These are phyloP conservation scores for Mortierella polycephala DNA, from an alignment of 371 early-diverging fungal genomes.

Conservation along the genomic window DNA sequence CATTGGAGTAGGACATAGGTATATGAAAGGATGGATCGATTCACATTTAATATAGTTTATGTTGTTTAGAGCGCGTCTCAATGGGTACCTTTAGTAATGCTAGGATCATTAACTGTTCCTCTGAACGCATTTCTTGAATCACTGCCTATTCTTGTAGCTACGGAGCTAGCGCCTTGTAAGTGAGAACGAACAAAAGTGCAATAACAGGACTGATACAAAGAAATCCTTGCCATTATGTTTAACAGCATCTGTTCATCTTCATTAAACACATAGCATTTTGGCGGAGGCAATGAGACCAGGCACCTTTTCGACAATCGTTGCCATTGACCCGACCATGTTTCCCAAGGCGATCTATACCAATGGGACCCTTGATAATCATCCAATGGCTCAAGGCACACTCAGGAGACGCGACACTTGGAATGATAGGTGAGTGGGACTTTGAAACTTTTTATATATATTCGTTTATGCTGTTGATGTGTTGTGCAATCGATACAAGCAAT, in stretches of 20 bases:
- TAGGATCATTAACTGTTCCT: neutral
- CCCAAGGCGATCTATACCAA: constrained; percentile 24
- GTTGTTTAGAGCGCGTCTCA: too few relatives aligned
- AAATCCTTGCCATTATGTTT: too few relatives aligned
- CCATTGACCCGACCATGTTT: constrained; percentile 50
- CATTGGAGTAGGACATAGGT: constrained; percentile 51
- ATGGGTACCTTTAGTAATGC: too few relatives aligned
- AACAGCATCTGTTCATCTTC: too few relatives aligned
- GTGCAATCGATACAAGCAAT: too few relatives aligned
- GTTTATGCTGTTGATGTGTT: too few relatives aligned
- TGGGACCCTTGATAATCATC: constrained; percentile 29
- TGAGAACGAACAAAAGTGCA: neutral
- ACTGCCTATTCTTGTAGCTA: constrained; percentile 7
- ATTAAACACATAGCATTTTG: constrained; percentile 20
- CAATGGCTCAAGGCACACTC: constrained; percentile 41
- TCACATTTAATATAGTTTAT: too few relatives aligned
- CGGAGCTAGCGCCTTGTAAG: constrained; percentile 46
- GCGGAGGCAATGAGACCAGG: constrained; percentile 44
- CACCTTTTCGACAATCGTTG: constrained; percentile 46
- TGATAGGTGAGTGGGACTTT: constrained; percentile 14
- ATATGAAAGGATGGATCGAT: neutral
- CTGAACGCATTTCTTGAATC: neutral
- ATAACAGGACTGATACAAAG: too few relatives aligned
- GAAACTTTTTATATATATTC: neutral
- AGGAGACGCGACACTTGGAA: constrained; percentile 49